These are phyloP conservation scores for Metarhizium guizhouense DNA, from an alignment of 2,329 filamentous ascomycete species.

Conservation along the genomic window DNA sequence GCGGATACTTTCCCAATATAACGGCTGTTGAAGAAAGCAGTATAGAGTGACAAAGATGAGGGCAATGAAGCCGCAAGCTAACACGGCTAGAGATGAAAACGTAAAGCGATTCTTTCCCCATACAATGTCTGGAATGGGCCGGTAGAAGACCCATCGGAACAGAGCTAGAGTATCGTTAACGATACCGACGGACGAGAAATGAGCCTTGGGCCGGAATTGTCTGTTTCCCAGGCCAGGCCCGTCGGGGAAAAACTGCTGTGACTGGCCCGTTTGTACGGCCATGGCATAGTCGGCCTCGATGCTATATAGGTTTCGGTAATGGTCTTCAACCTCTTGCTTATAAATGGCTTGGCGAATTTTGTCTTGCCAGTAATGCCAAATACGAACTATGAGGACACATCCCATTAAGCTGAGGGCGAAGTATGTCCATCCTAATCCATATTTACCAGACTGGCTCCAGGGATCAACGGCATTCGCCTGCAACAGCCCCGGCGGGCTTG, in stretches of 20 bases:
- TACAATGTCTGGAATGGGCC: constrained; percentile 67
- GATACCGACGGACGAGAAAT: constrained; percentile 63
- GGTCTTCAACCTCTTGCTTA: constrained; percentile 68
- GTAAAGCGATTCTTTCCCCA: constrained; percentile 61
- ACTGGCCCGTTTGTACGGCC: constrained; percentile 38
- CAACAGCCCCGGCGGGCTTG: constrained; percentile 51
- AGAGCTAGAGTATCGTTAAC: constrained; percentile 76
- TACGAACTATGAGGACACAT: constrained; percentile 57
- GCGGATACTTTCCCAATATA: constrained; percentile 81
- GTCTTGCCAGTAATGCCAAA: constrained; percentile 88
- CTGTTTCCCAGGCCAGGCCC: constrained; percentile 47
- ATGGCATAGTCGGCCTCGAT: constrained; percentile 38
- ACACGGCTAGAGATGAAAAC: constrained; percentile 71
- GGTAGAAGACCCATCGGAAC: constrained; percentile 82
- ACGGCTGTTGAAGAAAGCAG: constrained; percentile 76
- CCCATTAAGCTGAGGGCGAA: constrained; percentile 68
- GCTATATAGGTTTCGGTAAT: constrained; percentile 46
- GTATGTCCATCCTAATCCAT: constrained; percentile 81
- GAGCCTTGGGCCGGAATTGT: constrained; percentile 55
- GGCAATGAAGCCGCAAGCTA: constrained; percentile 58
- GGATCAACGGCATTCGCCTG: constrained; percentile 63
- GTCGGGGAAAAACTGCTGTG: constrained; percentile 67
- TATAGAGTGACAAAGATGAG: constrained; percentile 69
- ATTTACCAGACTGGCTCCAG: constrained; percentile 75
- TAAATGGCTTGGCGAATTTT: constrained; percentile 84